Evolutionary conservation across 768 basidiomycete genomes (phyloP).

Genomic region (Solioccasus polychromus): DNA sequence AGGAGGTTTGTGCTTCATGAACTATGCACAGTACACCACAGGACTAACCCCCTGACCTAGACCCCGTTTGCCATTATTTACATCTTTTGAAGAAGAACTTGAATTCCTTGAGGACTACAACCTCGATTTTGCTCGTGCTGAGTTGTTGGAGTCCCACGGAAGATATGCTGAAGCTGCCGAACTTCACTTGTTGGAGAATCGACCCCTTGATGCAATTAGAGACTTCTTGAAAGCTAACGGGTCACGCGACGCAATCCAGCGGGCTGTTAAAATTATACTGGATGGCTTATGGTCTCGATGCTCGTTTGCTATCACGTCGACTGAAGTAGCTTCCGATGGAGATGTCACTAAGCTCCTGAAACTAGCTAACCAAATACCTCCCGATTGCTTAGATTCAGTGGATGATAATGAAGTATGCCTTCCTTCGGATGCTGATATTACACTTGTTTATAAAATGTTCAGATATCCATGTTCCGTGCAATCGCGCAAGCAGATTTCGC

Average conservation of each 20-base stretch:
- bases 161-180: conserved; percentile 50
- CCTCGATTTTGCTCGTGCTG: conserved; percentile 47
- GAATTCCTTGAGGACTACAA: conserved; percentile 55
- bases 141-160: conserved; percentile 41
- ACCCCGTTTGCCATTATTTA: conserved; percentile 47
- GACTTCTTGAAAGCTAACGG: conserved; percentile 38
- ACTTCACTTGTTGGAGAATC: conserved; percentile 47
- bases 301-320: conserved; percentile 36
- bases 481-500: conserved; percentile 23
- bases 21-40: neutral
- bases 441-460: neutral
- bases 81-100: conserved; percentile 48
- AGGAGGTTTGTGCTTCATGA: conserved; percentile 14
- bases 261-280: conserved; percentile 39
- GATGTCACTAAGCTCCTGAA: conserved; percentile 21
- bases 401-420: conserved; percentile 8
- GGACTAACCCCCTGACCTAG: conserved; percentile 32
- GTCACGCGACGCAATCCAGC: conserved; percentile 26
- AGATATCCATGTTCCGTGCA: conserved; percentile 34
- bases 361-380: conserved; percentile 14
- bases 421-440: neutral
- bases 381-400: conserved; percentile 3
- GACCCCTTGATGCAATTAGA: conserved; percentile 44
- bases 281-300: conserved; percentile 44
- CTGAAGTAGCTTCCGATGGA: neutral